phyloP scores from a whole-genome alignment of 2,329 filamentous ascomycete genomes.

The Ciborinia camelliae region DNA sequence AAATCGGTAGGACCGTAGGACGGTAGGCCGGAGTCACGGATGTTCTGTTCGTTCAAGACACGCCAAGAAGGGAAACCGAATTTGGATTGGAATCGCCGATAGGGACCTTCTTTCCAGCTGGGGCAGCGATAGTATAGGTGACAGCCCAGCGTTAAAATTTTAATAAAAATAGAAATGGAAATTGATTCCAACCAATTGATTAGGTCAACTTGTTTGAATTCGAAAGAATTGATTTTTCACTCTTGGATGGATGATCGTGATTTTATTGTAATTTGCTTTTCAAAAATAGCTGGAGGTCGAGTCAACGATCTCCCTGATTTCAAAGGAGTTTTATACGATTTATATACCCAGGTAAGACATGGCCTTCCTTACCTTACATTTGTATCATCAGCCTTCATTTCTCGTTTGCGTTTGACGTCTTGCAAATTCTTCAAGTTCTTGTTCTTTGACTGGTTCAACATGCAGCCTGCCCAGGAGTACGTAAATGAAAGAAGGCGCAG shows the following conservation, averaged over 20 bases:
- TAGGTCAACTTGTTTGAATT: too few relatives aligned
- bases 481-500: slow-evolving; percentile 7
- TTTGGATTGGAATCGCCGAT: not conserved
- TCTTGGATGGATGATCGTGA: too few relatives aligned
- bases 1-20: slow-evolving; percentile 13
- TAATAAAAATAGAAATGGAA: too few relatives aligned
- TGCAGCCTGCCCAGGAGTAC: not conserved
- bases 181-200: slow-evolving; percentile 3
- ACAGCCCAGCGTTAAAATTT: too few relatives aligned
- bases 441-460: not conserved
- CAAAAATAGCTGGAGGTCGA: not conserved
- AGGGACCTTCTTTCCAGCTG: too few relatives aligned
- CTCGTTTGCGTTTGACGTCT: not conserved
- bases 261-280: too few relatives aligned
- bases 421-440: not conserved
- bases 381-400: not conserved
- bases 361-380: not conserved
- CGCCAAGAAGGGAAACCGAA: not conserved
- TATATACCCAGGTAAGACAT: not conserved
- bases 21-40: slow-evolving; percentile 3
- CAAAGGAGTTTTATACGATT: not conserved
- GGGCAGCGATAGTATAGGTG: too few relatives aligned
- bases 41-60: slow-evolving; percentile 16
- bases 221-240: too few relatives aligned
- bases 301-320: not conserved